A percentile compares a stretch with the other conserved stretches of the same genome.
Evolutionary conservation across 352 stramenopile genomes (phyloP).

Genomic region (Globisporangium perplexum): DNA sequence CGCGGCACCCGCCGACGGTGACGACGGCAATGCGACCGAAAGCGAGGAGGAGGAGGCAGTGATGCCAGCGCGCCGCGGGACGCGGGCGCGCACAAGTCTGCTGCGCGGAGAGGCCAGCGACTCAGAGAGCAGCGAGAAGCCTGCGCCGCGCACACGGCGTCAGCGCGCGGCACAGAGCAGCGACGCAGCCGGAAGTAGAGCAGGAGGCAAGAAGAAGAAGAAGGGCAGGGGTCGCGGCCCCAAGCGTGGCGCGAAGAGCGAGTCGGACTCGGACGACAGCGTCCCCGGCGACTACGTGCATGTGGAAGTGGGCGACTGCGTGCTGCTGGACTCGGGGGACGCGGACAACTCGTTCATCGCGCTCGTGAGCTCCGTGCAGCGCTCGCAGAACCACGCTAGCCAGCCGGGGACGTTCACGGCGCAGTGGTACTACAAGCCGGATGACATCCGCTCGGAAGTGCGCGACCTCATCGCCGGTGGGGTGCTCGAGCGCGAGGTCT

Average conservation of each 20-base stretch:
- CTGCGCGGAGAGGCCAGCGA: not conserved
- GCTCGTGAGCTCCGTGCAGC: constrained; percentile 69
- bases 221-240: not conserved
- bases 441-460: constrained; percentile 63
- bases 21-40: not conserved
- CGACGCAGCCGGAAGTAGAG: not conserved
- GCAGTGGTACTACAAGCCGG: constrained; percentile 84
- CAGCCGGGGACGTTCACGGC: constrained; percentile 56
- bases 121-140: not conserved
- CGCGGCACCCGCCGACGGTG: not conserved
- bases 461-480: constrained; percentile 51
- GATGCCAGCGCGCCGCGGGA: not conserved
- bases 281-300: constrained; percentile 49
- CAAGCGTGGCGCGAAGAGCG: not conserved
- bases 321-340: constrained; percentile 72
- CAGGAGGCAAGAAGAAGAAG: not conserved
- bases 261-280: constrained; percentile 28
- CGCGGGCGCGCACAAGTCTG: not conserved
- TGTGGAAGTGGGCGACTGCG: constrained; percentile 70
- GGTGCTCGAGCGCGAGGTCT: constrained; percentile 67
- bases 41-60: not conserved
- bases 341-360: constrained; percentile 60
- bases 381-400: constrained; percentile 41
- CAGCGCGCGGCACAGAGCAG: not conserved
- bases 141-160: not conserved